phyloP scores from a whole-genome alignment of 2,329 filamentous ascomycete species.

The Xylaria sp. region DNA sequence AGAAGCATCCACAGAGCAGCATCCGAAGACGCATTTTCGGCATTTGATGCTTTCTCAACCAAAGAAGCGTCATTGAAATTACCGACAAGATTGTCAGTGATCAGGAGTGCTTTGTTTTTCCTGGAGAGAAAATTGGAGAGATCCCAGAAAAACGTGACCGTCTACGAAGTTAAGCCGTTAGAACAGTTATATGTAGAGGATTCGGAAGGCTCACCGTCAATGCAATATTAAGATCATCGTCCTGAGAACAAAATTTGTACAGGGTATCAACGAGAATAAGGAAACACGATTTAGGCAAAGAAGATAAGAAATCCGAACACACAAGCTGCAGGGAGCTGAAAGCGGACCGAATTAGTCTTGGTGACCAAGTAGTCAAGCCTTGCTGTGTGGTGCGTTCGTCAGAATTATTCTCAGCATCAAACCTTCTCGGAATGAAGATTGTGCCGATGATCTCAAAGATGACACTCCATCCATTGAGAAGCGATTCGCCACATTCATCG shows the following conservation, averaged over 20 bases:
- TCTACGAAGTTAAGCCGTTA: constrained; percentile 57
- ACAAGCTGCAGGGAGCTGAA: constrained; percentile 92
- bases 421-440: constrained; percentile 69
- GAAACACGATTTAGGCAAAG: constrained; percentile 76
- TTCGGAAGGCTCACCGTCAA: constrained; percentile 72
- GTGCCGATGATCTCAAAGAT: constrained; percentile 87
- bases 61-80: constrained; percentile 66
- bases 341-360: constrained; percentile 82
- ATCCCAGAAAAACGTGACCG: constrained; percentile 95
- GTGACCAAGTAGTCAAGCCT: constrained; percentile 66
- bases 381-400: constrained; percentile 47
- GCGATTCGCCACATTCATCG: constrained; percentile 86
- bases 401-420: constrained; percentile 46
- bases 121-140: constrained; percentile 85
- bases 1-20: constrained; percentile 83
- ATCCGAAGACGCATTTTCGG: constrained; percentile 69
- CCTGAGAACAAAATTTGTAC: constrained; percentile 87
- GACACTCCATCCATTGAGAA: constrained; percentile 85
- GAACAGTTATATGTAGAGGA: constrained; percentile 22
- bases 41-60: constrained; percentile 66
- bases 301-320: constrained; percentile 90
- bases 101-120: constrained; percentile 66
- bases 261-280: constrained; percentile 85
- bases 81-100: constrained; percentile 66
- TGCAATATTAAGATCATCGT: constrained; percentile 93